Conservation (phyloP, 441 rosid genomes). For the Gossypium schwendimanii region DNA sequence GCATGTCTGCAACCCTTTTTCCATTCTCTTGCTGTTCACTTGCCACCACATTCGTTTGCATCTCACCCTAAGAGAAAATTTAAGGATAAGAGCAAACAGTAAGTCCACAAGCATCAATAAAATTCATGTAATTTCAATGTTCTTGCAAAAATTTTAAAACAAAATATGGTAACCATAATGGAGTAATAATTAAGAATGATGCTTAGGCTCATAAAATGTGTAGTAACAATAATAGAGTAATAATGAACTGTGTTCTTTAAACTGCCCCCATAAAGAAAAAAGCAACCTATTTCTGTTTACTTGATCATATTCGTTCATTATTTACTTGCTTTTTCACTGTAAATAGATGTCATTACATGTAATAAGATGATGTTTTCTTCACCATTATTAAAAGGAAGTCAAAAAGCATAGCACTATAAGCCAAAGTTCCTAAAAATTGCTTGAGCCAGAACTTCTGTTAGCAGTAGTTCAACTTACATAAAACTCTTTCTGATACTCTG, state of each 20-base stretch:
- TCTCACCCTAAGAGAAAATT: conserved; percentile 31
- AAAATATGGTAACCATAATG: background rate
- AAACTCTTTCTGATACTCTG: conserved; percentile 61
- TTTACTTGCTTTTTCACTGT: background rate
- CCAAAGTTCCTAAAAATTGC: background rate
- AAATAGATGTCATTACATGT: background rate
- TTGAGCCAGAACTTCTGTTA: background rate
- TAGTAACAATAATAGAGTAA: too few species aligned
- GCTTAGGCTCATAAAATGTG: background rate
- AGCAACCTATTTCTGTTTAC: background rate
- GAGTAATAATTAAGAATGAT: background rate
- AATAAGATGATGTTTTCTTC: background rate
- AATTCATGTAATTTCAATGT: background rate
- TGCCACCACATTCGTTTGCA: conserved; percentile 16
- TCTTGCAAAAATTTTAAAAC: background rate
- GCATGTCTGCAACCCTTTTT: conserved; percentile 29
- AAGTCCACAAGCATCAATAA: background rate
- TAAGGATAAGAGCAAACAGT: conserved; percentile 8
- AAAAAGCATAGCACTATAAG: background rate
- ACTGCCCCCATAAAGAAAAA: background rate
- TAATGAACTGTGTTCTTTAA: background rate
- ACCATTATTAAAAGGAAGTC: background rate
- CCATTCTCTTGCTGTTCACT: conserved; percentile 54
- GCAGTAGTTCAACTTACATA: conserved; percentile 44
- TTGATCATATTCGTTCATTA: background rate